A percentile compares a stretch with the other conserved stretches of the same genome.
Conservation (phyloP, 352 stramenopile genomes). For the Globisporangium megalacanthum region DNA sequence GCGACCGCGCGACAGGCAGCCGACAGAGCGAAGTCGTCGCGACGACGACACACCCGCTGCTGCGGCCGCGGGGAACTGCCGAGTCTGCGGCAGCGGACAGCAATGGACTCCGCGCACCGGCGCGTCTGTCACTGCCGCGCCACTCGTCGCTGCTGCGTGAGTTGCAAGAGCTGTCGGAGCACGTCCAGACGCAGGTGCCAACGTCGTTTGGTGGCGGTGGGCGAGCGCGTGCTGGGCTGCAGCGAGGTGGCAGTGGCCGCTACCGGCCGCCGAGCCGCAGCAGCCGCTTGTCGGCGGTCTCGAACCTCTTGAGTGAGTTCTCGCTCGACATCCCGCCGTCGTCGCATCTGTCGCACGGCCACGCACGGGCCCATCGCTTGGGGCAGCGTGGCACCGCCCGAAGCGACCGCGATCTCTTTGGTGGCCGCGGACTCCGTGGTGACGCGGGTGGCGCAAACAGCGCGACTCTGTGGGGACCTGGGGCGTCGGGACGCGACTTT, state of each 20-base stretch:
- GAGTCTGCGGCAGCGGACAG: constrained; percentile 8
- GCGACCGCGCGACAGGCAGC: constrained; percentile 21
- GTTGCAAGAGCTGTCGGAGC: constrained; percentile 66
- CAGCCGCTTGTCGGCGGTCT: constrained; percentile 63
- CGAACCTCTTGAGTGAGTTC: constrained; percentile 78
- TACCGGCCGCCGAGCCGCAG: constrained; percentile 47
- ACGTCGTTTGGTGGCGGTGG: constrained; percentile 20
- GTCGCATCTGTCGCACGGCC: constrained; percentile 27
- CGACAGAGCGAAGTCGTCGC: constrained; percentile 5
- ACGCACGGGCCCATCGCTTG: constrained; percentile 19
- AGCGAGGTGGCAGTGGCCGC: constrained; percentile 36
- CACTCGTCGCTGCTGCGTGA: constrained; percentile 72
- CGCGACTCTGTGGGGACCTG: constrained; percentile 30
- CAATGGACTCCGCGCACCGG: constrained; percentile 20
- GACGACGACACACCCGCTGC: constrained; percentile 28
- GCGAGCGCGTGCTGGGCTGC: constrained; percentile 21
- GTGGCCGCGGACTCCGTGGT: constrained; percentile 30
- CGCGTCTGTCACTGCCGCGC: constrained; percentile 46
- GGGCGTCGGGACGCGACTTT: constrained; percentile 25
- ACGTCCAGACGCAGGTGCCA: constrained; percentile 68
- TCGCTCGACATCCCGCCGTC: constrained; percentile 68
- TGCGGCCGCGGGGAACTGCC: constrained; percentile 21
- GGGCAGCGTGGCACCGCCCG: constrained; percentile 40
- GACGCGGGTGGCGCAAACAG: constrained; percentile 21
- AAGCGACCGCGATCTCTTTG: constrained; percentile 49